Percentiles rank a stretch among this genome's conserved stretches.
phyloP scores from a whole-genome alignment of 2,329 filamentous ascomycete genomes.

The Fonsecaea pugnacius region DNA sequence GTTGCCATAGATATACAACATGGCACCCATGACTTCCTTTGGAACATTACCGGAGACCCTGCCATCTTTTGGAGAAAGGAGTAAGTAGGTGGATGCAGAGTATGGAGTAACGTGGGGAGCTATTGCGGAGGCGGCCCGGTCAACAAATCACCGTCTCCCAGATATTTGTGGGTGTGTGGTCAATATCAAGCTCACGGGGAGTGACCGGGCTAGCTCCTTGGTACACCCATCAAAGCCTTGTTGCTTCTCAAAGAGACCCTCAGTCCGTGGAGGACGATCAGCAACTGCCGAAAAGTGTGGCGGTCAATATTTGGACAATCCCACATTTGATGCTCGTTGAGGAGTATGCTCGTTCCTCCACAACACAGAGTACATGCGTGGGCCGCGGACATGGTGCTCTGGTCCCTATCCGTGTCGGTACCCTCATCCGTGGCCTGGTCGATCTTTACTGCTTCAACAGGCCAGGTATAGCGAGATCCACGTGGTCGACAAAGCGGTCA shows the following conservation, averaged over 20 bases:
- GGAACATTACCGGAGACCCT: neutral
- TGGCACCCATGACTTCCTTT: neutral
- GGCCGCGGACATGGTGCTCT: neutral
- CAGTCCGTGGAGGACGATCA: slow-evolving; percentile 2
- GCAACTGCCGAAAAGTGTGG: slow-evolving; percentile 21
- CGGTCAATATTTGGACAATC: slow-evolving; percentile 4
- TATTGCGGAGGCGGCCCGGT: slow-evolving; percentile 11
- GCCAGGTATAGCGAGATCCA: neutral
- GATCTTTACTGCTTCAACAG: too few species aligned
- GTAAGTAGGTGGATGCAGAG: neutral
- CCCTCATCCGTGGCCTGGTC: neutral
- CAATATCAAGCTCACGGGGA: slow-evolving; percentile 9
- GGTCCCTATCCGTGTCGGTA: neutral
- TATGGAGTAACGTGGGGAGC: slow-evolving; percentile 5
- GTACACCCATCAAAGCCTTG: slow-evolving; percentile 5
- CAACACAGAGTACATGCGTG: neutral
- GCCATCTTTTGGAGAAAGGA: neutral
- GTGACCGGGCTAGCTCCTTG: slow-evolving; percentile 25
- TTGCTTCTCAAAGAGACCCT: neutral
- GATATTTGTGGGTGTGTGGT: neutral
- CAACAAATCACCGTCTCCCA: neutral
- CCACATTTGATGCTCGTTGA: slow-evolving; percentile 3
- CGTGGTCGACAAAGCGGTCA: neutral
- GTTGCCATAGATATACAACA: neutral
- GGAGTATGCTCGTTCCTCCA: neutral